Percentiles rank a stretch among this genome's conserved stretches.
phyloP scores from a whole-genome alignment of 2,329 filamentous ascomycete genomes.

The Sporothrix globosa region DNA sequence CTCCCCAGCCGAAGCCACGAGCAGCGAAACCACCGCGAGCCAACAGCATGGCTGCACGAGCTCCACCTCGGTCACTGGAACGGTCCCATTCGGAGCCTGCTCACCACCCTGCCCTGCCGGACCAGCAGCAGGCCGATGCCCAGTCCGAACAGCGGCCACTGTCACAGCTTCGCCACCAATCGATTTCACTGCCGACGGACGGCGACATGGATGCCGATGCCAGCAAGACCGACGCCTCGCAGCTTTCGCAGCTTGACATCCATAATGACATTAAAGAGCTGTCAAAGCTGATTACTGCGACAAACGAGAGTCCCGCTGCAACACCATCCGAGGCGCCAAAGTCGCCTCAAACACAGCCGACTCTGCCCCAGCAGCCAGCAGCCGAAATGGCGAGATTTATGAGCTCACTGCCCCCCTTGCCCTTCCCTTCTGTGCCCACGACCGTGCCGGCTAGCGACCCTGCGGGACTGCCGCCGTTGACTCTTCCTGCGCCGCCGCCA shows the following conservation, averaged over 20 bases:
- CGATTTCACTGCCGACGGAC: slow-evolving; percentile 16
- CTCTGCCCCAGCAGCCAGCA: slow-evolving; percentile 28
- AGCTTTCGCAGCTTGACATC: slow-evolving; percentile 18
- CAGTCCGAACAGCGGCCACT: neutral
- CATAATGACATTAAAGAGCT: slow-evolving; percentile 30
- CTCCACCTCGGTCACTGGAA: slow-evolving; percentile 29
- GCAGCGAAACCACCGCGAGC: slow-evolving; percentile 27
- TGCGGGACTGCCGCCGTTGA: slow-evolving; percentile 41
- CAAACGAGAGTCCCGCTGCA: neutral
- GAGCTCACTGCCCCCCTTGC: neutral
- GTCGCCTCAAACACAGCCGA: slow-evolving; percentile 28
- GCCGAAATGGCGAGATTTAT: neutral
- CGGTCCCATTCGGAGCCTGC: slow-evolving; percentile 35
- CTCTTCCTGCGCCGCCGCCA: slow-evolving; percentile 40
- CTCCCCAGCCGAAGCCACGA: slow-evolving; percentile 32
- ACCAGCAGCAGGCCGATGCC: slow-evolving; percentile 12
- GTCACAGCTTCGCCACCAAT: neutral
- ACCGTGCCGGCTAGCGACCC: slow-evolving; percentile 54
- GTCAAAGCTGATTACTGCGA: slow-evolving; percentile 28
- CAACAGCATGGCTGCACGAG: slow-evolving; percentile 15
- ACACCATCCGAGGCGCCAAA: neutral
- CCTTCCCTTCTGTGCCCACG: slow-evolving; percentile 10
- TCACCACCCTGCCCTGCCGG: neutral
- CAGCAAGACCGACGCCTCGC: neutral
- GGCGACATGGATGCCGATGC: neutral